Percentiles rank a stretch among this genome's conserved stretches.
Conservation (phyloP, 495 filamentous ascomycete genomes). For the Neurospora intermedia region DNA sequence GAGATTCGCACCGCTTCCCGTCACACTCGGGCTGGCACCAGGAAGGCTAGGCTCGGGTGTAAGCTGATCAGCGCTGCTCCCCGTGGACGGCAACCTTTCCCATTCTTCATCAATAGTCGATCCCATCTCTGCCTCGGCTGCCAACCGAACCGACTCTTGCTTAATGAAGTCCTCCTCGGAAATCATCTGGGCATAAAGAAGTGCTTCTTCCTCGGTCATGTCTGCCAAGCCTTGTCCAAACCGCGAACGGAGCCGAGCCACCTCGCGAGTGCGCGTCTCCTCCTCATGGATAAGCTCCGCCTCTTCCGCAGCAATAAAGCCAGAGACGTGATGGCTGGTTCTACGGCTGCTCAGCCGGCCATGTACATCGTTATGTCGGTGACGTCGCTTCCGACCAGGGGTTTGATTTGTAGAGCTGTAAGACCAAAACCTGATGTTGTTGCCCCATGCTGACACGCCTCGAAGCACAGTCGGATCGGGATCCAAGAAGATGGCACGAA, state of each 20-base stretch:
- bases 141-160: slow-evolving; percentile 48
- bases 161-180: slow-evolving; percentile 64
- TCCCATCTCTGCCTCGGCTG: slow-evolving; percentile 36
- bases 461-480: slow-evolving; percentile 82
- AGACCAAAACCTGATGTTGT: slow-evolving; percentile 82
- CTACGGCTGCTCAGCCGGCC: slow-evolving; percentile 29
- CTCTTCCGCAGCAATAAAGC: slow-evolving; percentile 75
- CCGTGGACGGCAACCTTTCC: slow-evolving; percentile 38
- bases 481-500: slow-evolving; percentile 75
- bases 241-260: slow-evolving; percentile 60
- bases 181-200: slow-evolving; percentile 81
- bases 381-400: slow-evolving; percentile 34
- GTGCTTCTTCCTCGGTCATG: slow-evolving; percentile 74
- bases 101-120: slow-evolving; percentile 32
- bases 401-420: slow-evolving; percentile 59
- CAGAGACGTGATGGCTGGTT: slow-evolving; percentile 34
- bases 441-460: slow-evolving; percentile 83
- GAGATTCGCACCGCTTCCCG: slow-evolving; percentile 3
- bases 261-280: slow-evolving; percentile 37
- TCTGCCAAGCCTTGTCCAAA: slow-evolving; percentile 75
- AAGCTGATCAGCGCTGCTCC: slow-evolving; percentile 32
- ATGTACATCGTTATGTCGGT: slow-evolving; percentile 34
- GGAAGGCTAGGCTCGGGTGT: slow-evolving; percentile 41
- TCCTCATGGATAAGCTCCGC: slow-evolving; percentile 70
- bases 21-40: slow-evolving; percentile 25